These are phyloP conservation scores for Fraxinus anomala DNA, from an alignment of 257 asterid genomes.

Conservation along the genomic window DNA sequence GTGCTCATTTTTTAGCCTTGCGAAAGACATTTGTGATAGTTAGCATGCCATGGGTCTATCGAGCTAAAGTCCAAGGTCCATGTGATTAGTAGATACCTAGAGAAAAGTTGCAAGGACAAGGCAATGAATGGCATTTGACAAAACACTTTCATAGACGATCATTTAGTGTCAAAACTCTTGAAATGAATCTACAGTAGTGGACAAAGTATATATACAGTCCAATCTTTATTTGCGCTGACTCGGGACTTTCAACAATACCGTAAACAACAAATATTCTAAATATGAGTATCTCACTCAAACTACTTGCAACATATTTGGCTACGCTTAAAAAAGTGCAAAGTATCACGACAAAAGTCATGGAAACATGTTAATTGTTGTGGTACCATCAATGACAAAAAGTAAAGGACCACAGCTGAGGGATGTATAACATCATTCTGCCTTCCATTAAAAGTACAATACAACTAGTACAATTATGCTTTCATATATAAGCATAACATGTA, in stretches of 20 bases:
- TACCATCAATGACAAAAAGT: not conserved
- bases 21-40: too few relatives aligned
- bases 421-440: constrained; percentile 10
- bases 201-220: not conserved
- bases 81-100: too few relatives aligned
- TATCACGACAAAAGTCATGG: not conserved
- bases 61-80: too few relatives aligned
- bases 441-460: not conserved
- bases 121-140: not conserved
- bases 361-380: too few relatives aligned
- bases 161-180: not conserved
- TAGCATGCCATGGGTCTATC: too few relatives aligned
- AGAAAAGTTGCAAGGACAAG: too few relatives aligned
- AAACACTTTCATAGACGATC: not conserved
- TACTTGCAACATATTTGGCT: too few relatives aligned
- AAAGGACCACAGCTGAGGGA: not conserved
- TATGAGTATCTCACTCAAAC: too few relatives aligned
- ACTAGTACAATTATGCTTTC: constrained; percentile 14
- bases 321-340: not conserved
- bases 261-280: too few relatives aligned
- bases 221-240: not conserved
- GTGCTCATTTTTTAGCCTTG: too few relatives aligned
- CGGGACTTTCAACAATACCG: not conserved
- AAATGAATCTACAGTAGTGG: too few relatives aligned
- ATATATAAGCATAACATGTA: constrained; percentile 1